Conservation (phyloP, 495 filamentous ascomycete genomes). For the Usnea hakonensis region DNA sequence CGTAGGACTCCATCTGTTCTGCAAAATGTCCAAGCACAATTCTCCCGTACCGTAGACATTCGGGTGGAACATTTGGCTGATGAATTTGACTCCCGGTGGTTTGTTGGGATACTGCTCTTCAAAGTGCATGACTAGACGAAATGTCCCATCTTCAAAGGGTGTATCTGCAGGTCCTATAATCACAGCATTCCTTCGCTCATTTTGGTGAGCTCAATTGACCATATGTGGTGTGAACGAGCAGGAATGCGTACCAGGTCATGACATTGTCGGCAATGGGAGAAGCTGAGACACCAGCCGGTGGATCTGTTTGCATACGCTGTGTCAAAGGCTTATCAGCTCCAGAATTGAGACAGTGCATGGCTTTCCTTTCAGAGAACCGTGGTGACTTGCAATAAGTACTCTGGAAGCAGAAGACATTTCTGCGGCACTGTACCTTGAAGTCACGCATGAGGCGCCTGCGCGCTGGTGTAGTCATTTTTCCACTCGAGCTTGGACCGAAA, state of each 20-base stretch:
- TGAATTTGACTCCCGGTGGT: conserved; percentile 94
- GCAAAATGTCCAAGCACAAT: conserved; percentile 92
- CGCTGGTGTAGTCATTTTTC: conserved; percentile 83
- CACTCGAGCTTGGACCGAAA: background rate
- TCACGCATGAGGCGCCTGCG: conserved; percentile 94
- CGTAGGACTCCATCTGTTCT: conserved; percentile 97
- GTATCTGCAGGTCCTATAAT: conserved; percentile 98
- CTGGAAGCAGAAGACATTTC: background rate
- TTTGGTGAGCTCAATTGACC: conserved; percentile 2
- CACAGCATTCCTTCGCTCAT: conserved; percentile 80
- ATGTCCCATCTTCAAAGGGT: conserved; percentile 97
- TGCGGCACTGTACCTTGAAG: conserved; percentile 70
- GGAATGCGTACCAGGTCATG: conserved; percentile 80
- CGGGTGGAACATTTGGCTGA: conserved; percentile 98
- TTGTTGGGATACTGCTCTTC: conserved; percentile 99
- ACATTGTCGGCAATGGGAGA: conserved; percentile 97
- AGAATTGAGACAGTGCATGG: background rate
- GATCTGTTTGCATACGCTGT: conserved; percentile 98
- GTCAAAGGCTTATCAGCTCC: conserved; percentile 15
- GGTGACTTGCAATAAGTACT: conserved; percentile 3
- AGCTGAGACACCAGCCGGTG: conserved; percentile 92
- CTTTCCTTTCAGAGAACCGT: background rate
- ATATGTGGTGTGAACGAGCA: background rate
- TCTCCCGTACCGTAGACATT: conserved; percentile 97
- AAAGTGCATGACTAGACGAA: conserved; percentile 96